Evolutionary conservation across 495 filamentous ascomycete species (phyloP).

Genomic region (Aspergillus sparsus): DNA sequence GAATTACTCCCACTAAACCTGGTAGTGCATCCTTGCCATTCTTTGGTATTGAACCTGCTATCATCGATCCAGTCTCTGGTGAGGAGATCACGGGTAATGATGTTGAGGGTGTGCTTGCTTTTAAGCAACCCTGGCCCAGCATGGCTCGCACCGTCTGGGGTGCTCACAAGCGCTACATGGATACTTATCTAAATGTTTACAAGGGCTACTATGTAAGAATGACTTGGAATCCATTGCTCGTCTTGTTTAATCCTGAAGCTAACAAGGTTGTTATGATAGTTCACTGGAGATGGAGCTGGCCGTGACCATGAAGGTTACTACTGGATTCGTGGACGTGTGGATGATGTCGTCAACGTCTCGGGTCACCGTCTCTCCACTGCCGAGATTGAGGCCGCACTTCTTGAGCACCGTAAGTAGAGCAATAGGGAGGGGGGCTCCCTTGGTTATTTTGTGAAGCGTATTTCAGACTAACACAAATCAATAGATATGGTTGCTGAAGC

Average conservation of each 20-base stretch:
- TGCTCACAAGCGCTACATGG: conserved; percentile 97
- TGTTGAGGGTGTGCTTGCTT: conserved; percentile 95
- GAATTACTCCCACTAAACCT: conserved; percentile 58
- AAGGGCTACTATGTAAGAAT: conserved; percentile 91
- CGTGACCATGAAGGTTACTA: conserved; percentile 99
- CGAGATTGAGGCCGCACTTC: conserved; percentile 94
- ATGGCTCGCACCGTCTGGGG: conserved; percentile 99
- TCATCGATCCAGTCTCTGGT: conserved; percentile 94
- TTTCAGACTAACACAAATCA: conserved; percentile 18
- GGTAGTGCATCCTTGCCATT: conserved; percentile 66
- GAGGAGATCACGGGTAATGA: conserved; percentile 95
- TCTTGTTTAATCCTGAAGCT: conserved; percentile 13
- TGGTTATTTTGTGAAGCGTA: not conserved
- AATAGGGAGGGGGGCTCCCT: not conserved
- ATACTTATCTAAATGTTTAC: conserved; percentile 97
- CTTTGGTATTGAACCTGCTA: conserved; percentile 98
- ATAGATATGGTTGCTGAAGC: conserved; percentile 75
- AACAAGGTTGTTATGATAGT: conserved; percentile 51
- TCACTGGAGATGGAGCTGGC: conserved; percentile 96
- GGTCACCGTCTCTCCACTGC: conserved; percentile 96
- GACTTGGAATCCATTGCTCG: not conserved
- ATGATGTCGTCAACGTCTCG: conserved; percentile 97
- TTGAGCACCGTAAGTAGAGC: conserved; percentile 73
- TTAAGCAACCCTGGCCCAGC: conserved; percentile 98
- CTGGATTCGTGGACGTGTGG: conserved; percentile 98